Base-by-base conservation (phyloP, 768 basidiomycete genomes). In the Heimioporus sp. region DNA sequence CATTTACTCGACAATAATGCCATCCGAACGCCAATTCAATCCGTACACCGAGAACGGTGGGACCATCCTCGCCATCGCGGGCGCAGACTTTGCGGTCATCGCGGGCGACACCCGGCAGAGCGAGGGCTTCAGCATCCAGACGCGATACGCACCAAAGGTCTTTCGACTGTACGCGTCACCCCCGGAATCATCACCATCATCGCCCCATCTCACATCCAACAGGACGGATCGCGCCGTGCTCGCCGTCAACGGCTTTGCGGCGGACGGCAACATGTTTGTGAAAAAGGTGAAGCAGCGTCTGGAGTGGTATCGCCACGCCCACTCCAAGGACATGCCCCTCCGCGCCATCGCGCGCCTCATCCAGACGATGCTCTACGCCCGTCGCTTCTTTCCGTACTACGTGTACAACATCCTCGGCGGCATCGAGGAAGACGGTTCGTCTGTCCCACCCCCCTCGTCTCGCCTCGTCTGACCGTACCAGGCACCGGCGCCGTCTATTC, bases 221-320 rank as follows among this genome's bases (percentile, higher is more conserved):
- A 96, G 93, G 66, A 96, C 92, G 16, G 92, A 94, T 73, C 90
- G 86, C 63, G 91, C 91, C 31, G 92, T 94, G 6, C 77, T 99
- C 19, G 94, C 96, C 17, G 92, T 97, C 35, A 97, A 98, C 62
- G 97, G 97, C 10, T 98, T 98, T 68, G 90, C 92, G 39, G 97
- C 95, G 43, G 97, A 99, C 67, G 96, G 92, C 21, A 95, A 95
- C 64, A 91, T 90, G 82, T 95, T 99, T 64, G 93, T 98, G 64
- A 97, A 98, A 82, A 86, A 87, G 65, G 87, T 99, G 47, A 87
- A 89, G 67, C 95, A 98, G 69, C 82, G 96, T 59, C 79, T 99
- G 4, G 97, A 98, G 95, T 98, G 94, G 95, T 99, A 98, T 72
- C 83, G 87, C 51, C 94, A 98, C 71, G 94, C 93, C 10, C 96